Base-by-base conservation (phyloP, 2,329 filamentous ascomycete species). In the Penicillium sp. region DNA sequence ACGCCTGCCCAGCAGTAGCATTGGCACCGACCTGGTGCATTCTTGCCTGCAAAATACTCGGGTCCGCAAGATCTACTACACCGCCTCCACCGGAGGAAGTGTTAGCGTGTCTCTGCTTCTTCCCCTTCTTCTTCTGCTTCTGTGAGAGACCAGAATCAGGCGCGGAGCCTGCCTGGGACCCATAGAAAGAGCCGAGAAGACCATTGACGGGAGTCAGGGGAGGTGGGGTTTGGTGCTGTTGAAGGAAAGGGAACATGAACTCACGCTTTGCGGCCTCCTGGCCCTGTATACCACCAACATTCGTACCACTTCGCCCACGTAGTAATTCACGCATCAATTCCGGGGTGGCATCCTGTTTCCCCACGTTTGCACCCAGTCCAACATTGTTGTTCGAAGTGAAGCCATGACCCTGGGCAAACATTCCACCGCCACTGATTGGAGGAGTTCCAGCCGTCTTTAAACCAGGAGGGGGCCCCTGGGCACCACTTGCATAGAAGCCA, bases 41-140 rank as follows among this genome's bases (percentile, higher is more conserved):
- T 81, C 90, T 88, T 74, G 89, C 89, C 79, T 95, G 90, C 80
- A 97, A 84, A 81, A 96, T 96, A 81, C 89, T 95, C 81, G 91
- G 91, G 89, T 97, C 90, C 80, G 87, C 89, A 90, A 95, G 89
- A 94, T 97, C 90, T 79, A 94, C 90, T 91, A 96, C 84, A 79
- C 88, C 90, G 87, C 89, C 88, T 83, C 89, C 90, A 84, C 89
- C 95, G 84, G 91, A 97, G 87, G 90, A 95, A 91, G 91, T 96
- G 89, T 96, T 95, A 93, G 89, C 91, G 85, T 96, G 90, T 85
- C 90, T 94, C 81, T 96, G 91, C 89, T 96, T 96, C 84, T 95
- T 96, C 79, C 89, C 89, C 89, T 95, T 95, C 84, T 95, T 96
- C 86, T 95, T 95, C 82, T 94, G 89, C 85, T 95, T 94, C 77